phyloP scores from a whole-genome alignment of 2,329 filamentous ascomycete species.

The Aureobasidium namibiae region DNA sequence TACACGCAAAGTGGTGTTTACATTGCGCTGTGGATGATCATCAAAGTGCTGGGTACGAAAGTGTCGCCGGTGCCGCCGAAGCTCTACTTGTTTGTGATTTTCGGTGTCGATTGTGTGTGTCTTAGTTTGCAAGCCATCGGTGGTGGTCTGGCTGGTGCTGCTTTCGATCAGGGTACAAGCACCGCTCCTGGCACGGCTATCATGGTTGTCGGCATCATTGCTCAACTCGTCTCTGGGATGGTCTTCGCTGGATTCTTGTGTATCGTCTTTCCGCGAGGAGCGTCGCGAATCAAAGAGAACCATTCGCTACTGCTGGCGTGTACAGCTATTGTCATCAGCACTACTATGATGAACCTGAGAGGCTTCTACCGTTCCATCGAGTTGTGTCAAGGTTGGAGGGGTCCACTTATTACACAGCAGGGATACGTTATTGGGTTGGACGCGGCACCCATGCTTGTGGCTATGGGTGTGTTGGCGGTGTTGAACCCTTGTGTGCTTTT shows the following conservation, averaged over 20 bases:
- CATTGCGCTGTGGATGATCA: constrained; percentile 5
- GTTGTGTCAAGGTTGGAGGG: constrained; percentile 7
- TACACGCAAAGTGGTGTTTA: constrained; percentile 9
- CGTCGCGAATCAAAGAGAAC: not conserved
- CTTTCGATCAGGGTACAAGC: constrained; percentile 2
- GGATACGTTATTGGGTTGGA: constrained; percentile 7
- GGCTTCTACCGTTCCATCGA: constrained; percentile 10
- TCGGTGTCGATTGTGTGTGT: constrained; percentile 2
- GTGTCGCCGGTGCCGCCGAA: constrained; percentile 4
- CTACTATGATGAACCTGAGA: constrained; percentile 8
- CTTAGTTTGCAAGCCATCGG: constrained; percentile 7
- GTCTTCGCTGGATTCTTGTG: not conserved
- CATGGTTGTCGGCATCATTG: constrained; percentile 8
- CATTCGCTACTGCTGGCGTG: not conserved
- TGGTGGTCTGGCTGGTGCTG: constrained; percentile 3
- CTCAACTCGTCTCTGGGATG: not conserved
- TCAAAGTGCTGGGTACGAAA: not conserved
- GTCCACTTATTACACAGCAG: not conserved
- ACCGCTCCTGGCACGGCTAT: constrained; percentile 3
- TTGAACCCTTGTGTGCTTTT: constrained; percentile 6
- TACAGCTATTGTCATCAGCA: constrained; percentile 3
- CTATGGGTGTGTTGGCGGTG: not conserved
- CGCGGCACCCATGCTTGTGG: constrained; percentile 1
- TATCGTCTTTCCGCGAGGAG: not conserved
- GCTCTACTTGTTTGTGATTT: not conserved